Evolutionary conservation across 176 grass and related monocot species (phyloP).

Genomic region (Themeda triandra): DNA sequence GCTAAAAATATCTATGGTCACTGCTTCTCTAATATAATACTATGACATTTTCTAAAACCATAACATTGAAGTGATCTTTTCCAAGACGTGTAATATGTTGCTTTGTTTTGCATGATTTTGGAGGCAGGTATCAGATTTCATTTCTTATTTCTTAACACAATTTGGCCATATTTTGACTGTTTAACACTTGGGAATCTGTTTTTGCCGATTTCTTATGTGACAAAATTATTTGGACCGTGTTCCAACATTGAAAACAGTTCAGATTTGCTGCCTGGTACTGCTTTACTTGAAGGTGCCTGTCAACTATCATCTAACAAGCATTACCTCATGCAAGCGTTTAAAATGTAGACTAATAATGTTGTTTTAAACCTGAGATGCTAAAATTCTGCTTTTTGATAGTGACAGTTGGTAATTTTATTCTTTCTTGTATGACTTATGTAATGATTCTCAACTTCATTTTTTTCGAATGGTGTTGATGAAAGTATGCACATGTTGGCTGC

Average conservation of each 20-base stretch:
- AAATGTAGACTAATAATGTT: neutral
- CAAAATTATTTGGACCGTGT: neutral
- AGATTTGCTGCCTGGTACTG: neutral
- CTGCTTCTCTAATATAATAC: neutral
- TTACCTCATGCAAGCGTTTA: neutral
- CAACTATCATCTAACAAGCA: neutral
- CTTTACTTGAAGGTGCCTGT: neutral
- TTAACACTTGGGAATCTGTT: neutral
- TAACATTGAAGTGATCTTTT: neutral
- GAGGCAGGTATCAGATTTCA: neutral
- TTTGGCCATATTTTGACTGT: neutral
- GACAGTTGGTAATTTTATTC: neutral
- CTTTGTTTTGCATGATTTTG: neutral
- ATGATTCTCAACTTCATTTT: neutral
- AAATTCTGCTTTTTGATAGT: neutral
- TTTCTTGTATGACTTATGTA: neutral
- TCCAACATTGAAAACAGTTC: neutral
- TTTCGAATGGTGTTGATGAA: neutral
- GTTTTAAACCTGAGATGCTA: neutral
- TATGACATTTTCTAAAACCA: neutral
- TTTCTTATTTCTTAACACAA: slow-evolving; percentile 6
- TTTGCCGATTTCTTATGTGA: neutral
- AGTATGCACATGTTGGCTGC: neutral
- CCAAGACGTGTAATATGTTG: neutral
- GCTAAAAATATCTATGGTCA: neutral